Base-by-base conservation (phyloP, 1,284 basidiomycete species). In the Fomitiporia mediterranea region DNA sequence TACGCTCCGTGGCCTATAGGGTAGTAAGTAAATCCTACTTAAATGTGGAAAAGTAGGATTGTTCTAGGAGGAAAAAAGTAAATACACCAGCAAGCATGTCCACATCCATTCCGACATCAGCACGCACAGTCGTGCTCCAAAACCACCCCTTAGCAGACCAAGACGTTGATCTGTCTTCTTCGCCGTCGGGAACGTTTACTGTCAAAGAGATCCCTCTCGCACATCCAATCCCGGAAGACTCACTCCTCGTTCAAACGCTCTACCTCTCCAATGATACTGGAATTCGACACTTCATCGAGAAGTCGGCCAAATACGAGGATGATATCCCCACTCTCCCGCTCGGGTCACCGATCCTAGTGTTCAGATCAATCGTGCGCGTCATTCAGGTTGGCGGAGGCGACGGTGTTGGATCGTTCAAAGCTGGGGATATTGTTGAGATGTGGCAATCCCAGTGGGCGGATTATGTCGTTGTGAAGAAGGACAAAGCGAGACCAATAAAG, bases 371-470 rank as follows among this genome's bases (percentile, higher is more conserved):
- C 34, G 63, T 52, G 28, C 59, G 60, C 17, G 60, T 70, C 35
- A 21, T 69, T 37, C 57, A 50, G 35, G 55, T 60, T 47, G 66
- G 63, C 51, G 60, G 61, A 8, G 25, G 44, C 34, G 37, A 40
- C 21, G 39, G 17, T 2, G 43, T 37, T 25, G 50, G 27, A 7
- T 62, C 63, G 57, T 62, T 51, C 55, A 62, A 65, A 49, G 63
- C 58, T 25, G 69, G 68, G 21, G 55, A 65, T 50, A 30, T 60
- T 15, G 64, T 69, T 23, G 43, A 49, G 32, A 62, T 59, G n/a
- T n/a, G n/a, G 1, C 27, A 13, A 6, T 46, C 58, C 7, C 58
- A 56, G 7, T 71, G 69, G 69, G 30, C 52, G 19, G 67, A 71
- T 53, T 69, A 67, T 47, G 59, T 52, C 27, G 64, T 69, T 7